Evolutionary conservation across 768 basidiomycete species (phyloP).

Genomic region (Tylopilus felleus): DNA sequence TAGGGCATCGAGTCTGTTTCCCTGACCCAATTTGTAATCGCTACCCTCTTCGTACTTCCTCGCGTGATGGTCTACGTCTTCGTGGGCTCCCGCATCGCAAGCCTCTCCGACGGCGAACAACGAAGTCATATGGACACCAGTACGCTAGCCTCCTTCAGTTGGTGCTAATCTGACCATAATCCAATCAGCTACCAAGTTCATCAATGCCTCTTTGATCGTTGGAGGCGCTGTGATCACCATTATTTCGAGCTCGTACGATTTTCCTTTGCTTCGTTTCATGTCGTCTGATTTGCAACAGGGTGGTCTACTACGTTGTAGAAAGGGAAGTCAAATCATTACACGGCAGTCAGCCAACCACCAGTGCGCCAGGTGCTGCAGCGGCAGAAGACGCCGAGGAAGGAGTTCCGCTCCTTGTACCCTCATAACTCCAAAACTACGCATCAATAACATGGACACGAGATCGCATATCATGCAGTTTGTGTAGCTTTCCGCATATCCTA

Average conservation of each 20-base stretch:
- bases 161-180: conserved; percentile 8
- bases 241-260: conserved; percentile 63
- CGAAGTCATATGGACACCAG: conserved; percentile 74
- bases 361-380: conserved; percentile 56
- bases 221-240: conserved; percentile 57
- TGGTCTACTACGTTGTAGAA: conserved; percentile 63
- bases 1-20: conserved; percentile 73
- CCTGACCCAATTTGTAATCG: conserved; percentile 71
- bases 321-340: conserved; percentile 55
- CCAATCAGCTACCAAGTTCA: conserved; percentile 53
- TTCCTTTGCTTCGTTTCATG: conserved; percentile 4
- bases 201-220: conserved; percentile 59
- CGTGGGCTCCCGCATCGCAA: conserved; percentile 72
- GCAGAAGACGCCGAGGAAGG: conserved; percentile 60
- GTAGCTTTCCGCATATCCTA: not conserved
- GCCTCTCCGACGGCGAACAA: conserved; percentile 71
- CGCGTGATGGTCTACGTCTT: conserved; percentile 72
- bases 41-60: conserved; percentile 69
- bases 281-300: conserved; percentile 39
- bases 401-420: conserved; percentile 43
- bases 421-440: not conserved
- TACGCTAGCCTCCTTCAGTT: conserved; percentile 31
- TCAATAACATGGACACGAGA: not conserved
- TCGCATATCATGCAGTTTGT: not conserved
- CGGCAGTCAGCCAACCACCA: conserved; percentile 44